Evolutionary conservation across 305 asterid genomes (phyloP).

Genomic region (Fraxinus nigra): DNA sequence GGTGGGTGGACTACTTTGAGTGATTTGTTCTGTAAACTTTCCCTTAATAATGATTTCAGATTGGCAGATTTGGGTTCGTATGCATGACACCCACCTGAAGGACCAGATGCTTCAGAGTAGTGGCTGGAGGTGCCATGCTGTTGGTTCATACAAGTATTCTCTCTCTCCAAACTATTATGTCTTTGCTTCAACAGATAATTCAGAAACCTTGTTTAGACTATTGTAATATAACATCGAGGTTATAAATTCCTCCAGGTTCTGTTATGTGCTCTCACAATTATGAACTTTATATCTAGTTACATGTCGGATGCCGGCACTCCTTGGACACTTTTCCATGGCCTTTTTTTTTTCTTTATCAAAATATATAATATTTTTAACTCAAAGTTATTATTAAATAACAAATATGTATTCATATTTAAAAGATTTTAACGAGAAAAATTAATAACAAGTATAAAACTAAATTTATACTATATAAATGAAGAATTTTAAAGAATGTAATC

Average conservation of each 20-base stretch:
- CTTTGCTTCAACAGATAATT: conserved; percentile 5
- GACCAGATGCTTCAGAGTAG: conserved; percentile 40
- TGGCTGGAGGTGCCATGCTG: conserved; percentile 95
- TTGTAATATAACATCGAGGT: not conserved
- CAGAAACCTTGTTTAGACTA: not conserved
- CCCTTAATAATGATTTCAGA: conserved; percentile 15
- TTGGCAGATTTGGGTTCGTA: conserved; percentile 71
- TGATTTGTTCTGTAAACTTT: conserved; percentile 3
- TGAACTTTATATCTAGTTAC: not conserved
- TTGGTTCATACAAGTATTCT: conserved; percentile 91
- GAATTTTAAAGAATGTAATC: no score
- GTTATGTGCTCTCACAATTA: not conserved
- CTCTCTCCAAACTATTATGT: conserved; percentile 10
- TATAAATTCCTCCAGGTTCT: not conserved
- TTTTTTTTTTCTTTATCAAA: not conserved
- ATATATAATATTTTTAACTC: no score
- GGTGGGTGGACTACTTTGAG: conserved; percentile 40
- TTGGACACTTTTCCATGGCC: not conserved
- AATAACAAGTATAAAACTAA: no score
- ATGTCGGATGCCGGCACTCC: no score
- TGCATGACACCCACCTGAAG: conserved; percentile 34
- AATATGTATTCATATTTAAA: no score
- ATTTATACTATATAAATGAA: no score
- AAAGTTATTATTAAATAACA: no score
- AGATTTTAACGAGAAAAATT: no score